These are phyloP conservation scores for Blastosporella zonata DNA, from an alignment of 1,284 basidiomycete genomes.

Conservation along the genomic window DNA sequence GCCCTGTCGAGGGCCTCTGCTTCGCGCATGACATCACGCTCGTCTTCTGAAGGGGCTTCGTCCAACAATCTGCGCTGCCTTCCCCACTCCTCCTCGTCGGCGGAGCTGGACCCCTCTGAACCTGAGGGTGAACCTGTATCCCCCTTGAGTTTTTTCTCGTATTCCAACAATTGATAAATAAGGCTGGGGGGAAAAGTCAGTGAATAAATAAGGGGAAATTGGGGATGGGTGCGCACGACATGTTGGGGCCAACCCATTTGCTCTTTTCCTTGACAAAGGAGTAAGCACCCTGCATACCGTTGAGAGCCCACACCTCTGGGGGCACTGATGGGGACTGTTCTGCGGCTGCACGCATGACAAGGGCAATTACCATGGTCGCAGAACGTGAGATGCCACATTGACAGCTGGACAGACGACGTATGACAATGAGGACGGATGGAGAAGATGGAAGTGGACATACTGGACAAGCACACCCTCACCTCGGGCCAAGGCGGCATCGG, in stretches of 20 bases:
- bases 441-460: conserved; percentile 47
- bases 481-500: conserved; percentile 72
- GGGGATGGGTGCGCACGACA: conserved; percentile 75
- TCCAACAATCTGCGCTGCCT: conserved; percentile 67
- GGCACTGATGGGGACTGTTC: conserved; percentile 63
- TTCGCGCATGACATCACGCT: conserved; percentile 65
- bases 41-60: conserved; percentile 45
- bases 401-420: conserved; percentile 54
- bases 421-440: conserved; percentile 18
- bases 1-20: conserved; percentile 75
- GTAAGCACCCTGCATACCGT: conserved; percentile 93
- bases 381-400: conserved; percentile 96
- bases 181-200: conserved; percentile 55
- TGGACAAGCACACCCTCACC: conserved; percentile 85
- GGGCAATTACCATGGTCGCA: conserved; percentile 89
- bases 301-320: conserved; percentile 74
- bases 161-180: conserved; percentile 95
- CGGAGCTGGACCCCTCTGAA: conserved; percentile 48
- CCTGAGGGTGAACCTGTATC: conserved; percentile 45
- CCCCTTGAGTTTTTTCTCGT: conserved; percentile 76
- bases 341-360: conserved; percentile 92
- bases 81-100: conserved; percentile 76
- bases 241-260: conserved; percentile 90
- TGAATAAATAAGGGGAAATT: conserved; percentile 10
- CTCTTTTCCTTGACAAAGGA: conserved; percentile 88